Conservation (phyloP, 2,329 filamentous ascomycete genomes). For the Aspergillus proliferans region DNA sequence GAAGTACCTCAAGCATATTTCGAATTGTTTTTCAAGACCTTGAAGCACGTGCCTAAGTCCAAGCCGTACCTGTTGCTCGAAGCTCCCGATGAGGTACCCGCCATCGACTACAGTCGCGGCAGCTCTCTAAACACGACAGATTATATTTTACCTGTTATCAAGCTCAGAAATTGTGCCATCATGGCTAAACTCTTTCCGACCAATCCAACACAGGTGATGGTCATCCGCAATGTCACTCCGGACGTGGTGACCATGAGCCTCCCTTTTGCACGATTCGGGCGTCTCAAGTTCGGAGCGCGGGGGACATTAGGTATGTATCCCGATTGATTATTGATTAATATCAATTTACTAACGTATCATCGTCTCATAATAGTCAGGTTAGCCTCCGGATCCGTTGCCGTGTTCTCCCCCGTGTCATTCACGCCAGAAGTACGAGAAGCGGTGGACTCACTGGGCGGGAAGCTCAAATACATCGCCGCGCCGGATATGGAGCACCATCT, state of each 20-base stretch:
- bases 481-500: slow-evolving; percentile 93
- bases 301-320: slow-evolving; percentile 66
- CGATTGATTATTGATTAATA: neutral
- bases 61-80: too few species aligned
- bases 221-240: slow-evolving; percentile 77
- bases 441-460: slow-evolving; percentile 57
- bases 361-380: slow-evolving; percentile 58
- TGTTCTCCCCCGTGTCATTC: slow-evolving; percentile 86
- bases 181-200: slow-evolving; percentile 53
- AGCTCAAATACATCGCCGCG: slow-evolving; percentile 77
- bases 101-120: neutral
- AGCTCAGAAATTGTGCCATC: neutral
- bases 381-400: slow-evolving; percentile 67
- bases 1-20: too few species aligned
- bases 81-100: neutral
- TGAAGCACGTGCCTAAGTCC: too few species aligned
- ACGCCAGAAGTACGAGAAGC: slow-evolving; percentile 65
- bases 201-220: slow-evolving; percentile 77
- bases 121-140: neutral
- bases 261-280: slow-evolving; percentile 77
- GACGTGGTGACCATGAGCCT: slow-evolving; percentile 56
- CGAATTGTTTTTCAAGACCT: too few species aligned
- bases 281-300: slow-evolving; percentile 75
- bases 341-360: neutral
- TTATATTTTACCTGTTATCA: neutral